Evolutionary conservation across 1,284 basidiomycete species (phyloP), one percentile per base, ranked within the genome.

Genomic region (Ustilago xerochloae): DNA sequence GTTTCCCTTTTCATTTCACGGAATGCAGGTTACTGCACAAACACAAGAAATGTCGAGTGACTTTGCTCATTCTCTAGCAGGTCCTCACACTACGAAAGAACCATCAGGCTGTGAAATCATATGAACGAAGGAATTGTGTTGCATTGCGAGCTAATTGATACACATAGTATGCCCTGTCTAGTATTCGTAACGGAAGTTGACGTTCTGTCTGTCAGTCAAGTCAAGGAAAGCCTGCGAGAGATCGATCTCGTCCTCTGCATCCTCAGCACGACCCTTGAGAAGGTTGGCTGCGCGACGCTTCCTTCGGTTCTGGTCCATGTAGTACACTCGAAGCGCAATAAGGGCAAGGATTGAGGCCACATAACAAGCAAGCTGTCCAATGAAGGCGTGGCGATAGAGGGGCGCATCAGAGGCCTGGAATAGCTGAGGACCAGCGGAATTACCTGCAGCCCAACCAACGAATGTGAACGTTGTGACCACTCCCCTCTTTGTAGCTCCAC

Each of bases 321-420:
- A 83, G 52, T 85, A 85, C 12, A 87, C 32, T 18, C 88, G 86
- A 38, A 88, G 83, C 47, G 85, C 74, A 12, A 87, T 68, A 5
- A 85, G 80, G 10, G 77, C 76, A 6, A 62, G 33, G 26, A 88
- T 81, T 69, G 88, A 88, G 26, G 88, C 74, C 24, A 84, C 87
- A 63, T 88, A 88, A 57, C 88, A 85, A 33, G 87, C 84, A 32
- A 88, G 85, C 58, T 89, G 88, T 1, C 84, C 86, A 30, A 87
- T 81, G 68, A 88, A 88, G 1, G 87, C 88, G 41, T 85, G 86
- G 59, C 86, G 60, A 46, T 76, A 83, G 12, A 64, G 41, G 12
- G 81, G 57, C n/a, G 70, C 66, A 35, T 77, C 68, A 22, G 63
- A 60, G 4, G 63, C 52, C 22, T 63, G 74, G 63, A 72, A 82